phyloP scores from a whole-genome alignment of 164 flowering plant genomes.

The Sextonia rubra region DNA sequence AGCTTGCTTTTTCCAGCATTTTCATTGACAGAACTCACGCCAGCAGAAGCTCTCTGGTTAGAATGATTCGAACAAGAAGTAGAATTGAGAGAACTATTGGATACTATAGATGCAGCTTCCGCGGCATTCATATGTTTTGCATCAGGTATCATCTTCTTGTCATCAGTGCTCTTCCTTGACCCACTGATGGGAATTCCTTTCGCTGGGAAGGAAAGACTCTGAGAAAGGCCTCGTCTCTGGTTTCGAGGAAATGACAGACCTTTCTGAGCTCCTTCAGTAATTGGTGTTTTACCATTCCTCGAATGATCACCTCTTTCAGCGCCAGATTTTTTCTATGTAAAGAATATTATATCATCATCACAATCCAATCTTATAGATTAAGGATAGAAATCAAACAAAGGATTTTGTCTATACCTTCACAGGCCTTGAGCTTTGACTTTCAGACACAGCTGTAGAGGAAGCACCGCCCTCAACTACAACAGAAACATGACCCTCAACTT shows the following conservation, averaged over 20 bases:
- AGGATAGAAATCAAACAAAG: neutral
- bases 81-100: slow-evolving; percentile 25
- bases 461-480: slow-evolving; percentile 16
- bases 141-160: slow-evolving; percentile 26
- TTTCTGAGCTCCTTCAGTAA: slow-evolving; percentile 32
- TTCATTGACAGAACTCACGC: slow-evolving; percentile 28
- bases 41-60: slow-evolving; percentile 11
- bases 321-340: slow-evolving; percentile 28
- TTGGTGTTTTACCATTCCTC: slow-evolving; percentile 34
- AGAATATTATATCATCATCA: neutral
- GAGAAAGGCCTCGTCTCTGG: slow-evolving; percentile 39
- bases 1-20: slow-evolving; percentile 10
- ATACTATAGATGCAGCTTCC: slow-evolving; percentile 21
- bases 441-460: slow-evolving; percentile 15
- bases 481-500: slow-evolving; percentile 18
- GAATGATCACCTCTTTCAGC: slow-evolving; percentile 13
- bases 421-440: slow-evolving; percentile 29
- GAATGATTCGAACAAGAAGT: slow-evolving; percentile 12
- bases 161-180: slow-evolving; percentile 54
- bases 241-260: slow-evolving; percentile 23
- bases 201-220: slow-evolving; percentile 65
- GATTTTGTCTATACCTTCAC: slow-evolving; percentile 33
- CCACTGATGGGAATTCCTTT: slow-evolving; percentile 32
- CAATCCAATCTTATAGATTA: too few relatives aligned
- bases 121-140: slow-evolving; percentile 31